Base-by-base conservation (phyloP, 805 yeast species). In the Teunomyces funiuensis region DNA sequence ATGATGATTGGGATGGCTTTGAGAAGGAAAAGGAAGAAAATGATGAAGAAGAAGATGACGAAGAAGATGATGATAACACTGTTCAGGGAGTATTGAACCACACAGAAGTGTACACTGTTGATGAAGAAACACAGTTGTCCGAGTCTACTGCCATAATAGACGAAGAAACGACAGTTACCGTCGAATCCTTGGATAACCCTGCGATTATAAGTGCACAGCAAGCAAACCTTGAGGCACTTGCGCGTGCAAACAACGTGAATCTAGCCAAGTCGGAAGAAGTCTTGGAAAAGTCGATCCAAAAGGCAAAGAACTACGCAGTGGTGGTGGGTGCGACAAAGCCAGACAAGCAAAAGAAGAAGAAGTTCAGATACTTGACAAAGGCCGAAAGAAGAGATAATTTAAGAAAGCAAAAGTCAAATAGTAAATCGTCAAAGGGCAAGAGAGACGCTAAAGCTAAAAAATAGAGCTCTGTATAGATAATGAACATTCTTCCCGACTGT, bases 281-380 rank as follows among this genome's bases (percentile, higher is more conserved):
- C 1, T 67, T 91, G 44, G 81, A 85, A 33, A 76, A 80, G 46
- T 83, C 95, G 39, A 80, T 91, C 37, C 74, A 78, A 38, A 74
- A 87, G 55, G 97, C 97, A 2, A 80, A 83, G 53, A 80, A 86
- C 57, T 89, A 91, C 54, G 97, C 96, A 1, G 78, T 77, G 49
- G 64, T 83, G 49, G 58, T 63, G 37, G 80, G 86, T 13, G 76
- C 73, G 50, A 61, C 72, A 30, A 76, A 79, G 50, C 64, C 70
- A 20, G 47, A 53, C 6, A 64, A 63, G 42, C 64, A 60, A 46
- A 77, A 73, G 65, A 84, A 83, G 76, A 83, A 81, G 74, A 90
- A 90, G 74, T 89, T 89, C 57, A 80, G 97, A 65, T 91, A 90
- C 54, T 73, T 90, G 61, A 79, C 93, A 37, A 88, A 88, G 61